Conservation (phyloP, 1,284 basidiomycete genomes). For the Ustilago trichophora region DNA sequence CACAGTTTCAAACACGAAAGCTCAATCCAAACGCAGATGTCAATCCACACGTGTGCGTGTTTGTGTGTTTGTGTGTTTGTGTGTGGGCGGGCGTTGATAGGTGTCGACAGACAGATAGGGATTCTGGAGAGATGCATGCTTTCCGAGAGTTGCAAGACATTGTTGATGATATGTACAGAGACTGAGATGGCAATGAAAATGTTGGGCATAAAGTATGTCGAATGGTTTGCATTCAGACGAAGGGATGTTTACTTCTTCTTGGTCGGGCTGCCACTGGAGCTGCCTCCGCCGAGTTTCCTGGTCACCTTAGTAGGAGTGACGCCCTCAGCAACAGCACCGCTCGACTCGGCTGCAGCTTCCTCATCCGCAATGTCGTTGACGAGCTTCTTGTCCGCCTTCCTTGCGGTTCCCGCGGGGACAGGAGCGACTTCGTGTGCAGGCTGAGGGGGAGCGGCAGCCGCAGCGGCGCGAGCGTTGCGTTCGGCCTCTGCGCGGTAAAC, state of each 20-base stretch:
- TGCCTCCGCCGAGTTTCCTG: slow-evolving; percentile 25
- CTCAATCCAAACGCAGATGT: too few relatives aligned
- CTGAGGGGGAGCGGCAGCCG: background rate
- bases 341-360: slow-evolving; percentile 35
- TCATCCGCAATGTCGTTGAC: slow-evolving; percentile 31
- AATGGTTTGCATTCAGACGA: too few relatives aligned
- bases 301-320: slow-evolving; percentile 38
- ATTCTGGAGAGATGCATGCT: too few relatives aligned
- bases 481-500: slow-evolving; percentile 36
- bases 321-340: slow-evolving; percentile 15
- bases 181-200: too few relatives aligned
- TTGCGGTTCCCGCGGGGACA: background rate
- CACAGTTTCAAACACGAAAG: too few relatives aligned
- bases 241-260: slow-evolving; percentile 28
- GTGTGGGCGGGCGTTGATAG: too few relatives aligned
- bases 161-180: too few relatives aligned
- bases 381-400: slow-evolving; percentile 4
- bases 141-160: too few relatives aligned
- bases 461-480: slow-evolving; percentile 22
- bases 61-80: too few relatives aligned
- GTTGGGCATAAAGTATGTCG: too few relatives aligned
- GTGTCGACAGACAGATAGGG: too few relatives aligned
- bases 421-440: background rate
- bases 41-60: too few relatives aligned
- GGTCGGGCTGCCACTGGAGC: slow-evolving; percentile 10